Conservation (phyloP, 2,329 filamentous ascomycete species). For the Aspergillus intermedius region DNA sequence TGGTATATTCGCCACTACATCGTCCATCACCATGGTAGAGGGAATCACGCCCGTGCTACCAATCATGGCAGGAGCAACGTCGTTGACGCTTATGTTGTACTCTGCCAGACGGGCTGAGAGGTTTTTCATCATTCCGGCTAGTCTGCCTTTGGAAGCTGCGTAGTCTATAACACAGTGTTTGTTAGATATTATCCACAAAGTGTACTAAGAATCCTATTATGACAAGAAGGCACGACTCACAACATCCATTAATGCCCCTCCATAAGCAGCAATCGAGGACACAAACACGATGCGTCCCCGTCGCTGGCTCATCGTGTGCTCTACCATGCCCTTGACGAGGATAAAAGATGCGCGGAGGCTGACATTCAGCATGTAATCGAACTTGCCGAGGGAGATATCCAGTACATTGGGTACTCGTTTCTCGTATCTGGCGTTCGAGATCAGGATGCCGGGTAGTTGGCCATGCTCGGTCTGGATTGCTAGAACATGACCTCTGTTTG, state of each 20-base stretch:
- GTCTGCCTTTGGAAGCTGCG: slow-evolving; percentile 55
- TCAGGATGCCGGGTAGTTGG: slow-evolving; percentile 55
- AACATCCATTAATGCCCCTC: slow-evolving; percentile 60
- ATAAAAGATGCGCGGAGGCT: slow-evolving; percentile 59
- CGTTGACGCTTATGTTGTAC: slow-evolving; percentile 59
- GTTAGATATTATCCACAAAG: not conserved
- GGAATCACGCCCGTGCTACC: slow-evolving; percentile 59
- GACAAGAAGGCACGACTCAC: slow-evolving; percentile 24
- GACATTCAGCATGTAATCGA: slow-evolving; percentile 56
- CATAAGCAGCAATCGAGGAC: slow-evolving; percentile 57
- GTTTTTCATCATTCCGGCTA: slow-evolving; percentile 61
- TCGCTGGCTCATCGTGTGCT: slow-evolving; percentile 52
- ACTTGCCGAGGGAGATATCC: slow-evolving; percentile 59
- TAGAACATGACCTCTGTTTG: slow-evolving; percentile 51
- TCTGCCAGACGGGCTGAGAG: slow-evolving; percentile 54
- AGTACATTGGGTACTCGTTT: slow-evolving; percentile 52
- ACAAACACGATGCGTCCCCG: slow-evolving; percentile 62
- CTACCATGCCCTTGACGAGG: slow-evolving; percentile 54
- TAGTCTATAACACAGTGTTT: slow-evolving; percentile 29
- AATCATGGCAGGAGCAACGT: slow-evolving; percentile 64
- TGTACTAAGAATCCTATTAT: not conserved
- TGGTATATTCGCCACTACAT: slow-evolving; percentile 55
- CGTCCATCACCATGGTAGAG: slow-evolving; percentile 51
- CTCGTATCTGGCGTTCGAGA: slow-evolving; percentile 62
- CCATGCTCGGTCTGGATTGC: slow-evolving; percentile 49